Conservation (phyloP, 305 asterid species). For the Solanum chacoense region DNA sequence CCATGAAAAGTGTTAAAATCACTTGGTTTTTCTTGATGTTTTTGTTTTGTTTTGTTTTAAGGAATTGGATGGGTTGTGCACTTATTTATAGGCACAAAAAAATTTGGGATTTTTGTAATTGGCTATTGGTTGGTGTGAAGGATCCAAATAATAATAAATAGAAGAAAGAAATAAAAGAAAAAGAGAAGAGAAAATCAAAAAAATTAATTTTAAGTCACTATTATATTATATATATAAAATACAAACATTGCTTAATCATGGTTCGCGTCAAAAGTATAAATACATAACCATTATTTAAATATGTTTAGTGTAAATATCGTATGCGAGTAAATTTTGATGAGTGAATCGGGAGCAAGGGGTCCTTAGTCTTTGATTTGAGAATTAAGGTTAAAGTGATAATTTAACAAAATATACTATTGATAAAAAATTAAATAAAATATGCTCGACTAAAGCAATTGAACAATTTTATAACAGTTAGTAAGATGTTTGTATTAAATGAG, state of each 20-base stretch:
- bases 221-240: neutral
- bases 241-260: neutral
- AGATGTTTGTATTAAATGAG: neutral
- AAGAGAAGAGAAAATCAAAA: neutral
- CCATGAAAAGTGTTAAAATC: constrained; percentile 8
- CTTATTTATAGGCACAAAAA: neutral
- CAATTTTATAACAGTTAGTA: neutral
- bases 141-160: neutral
- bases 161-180: neutral
- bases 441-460: neutral
- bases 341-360: neutral
- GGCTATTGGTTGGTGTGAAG: neutral
- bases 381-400: neutral
- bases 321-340: neutral
- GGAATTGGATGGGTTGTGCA: neutral
- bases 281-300: neutral
- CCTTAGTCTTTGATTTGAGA: neutral
- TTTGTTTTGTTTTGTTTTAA: neutral
- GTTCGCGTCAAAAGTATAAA: neutral
- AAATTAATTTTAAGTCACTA: neutral
- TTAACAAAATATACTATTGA: neutral
- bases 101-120: neutral
- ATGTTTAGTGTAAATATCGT: neutral
- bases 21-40: neutral
- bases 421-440: neutral